Base-by-base conservation (phyloP, 768 basidiomycete genomes). In the Tulasnella calospora region DNA sequence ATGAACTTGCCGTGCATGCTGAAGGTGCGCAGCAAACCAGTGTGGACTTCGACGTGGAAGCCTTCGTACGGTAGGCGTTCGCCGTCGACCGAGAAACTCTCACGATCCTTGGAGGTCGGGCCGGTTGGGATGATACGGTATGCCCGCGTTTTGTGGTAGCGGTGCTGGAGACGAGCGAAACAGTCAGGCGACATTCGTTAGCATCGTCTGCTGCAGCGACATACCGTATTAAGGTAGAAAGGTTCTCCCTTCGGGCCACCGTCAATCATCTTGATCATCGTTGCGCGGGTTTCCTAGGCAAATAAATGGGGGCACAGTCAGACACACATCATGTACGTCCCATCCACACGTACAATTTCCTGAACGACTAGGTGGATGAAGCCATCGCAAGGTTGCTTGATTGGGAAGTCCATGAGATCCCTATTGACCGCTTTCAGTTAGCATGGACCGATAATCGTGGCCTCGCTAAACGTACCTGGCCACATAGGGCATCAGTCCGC, bases 371-470 rank as follows among this genome's bases (percentile, higher is more conserved):
- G 83, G 81, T 95, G 94, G 74, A 95, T 90, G 40, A 90, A 83
- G 0, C 94, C 93, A 81, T 96, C 93, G 79, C 92, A 89, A 0
- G 93, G 92, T 73, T 91, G 83, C 30, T 93, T 93, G 4, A 93
- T 90, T 0, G 94, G 95, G 82, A 95, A 96, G 35, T 93, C 90
- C 91, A 95, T 91, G 47, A 92, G 86, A 78, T 92, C 91, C 23
- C 92, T 92, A 74, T 79, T 19, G 41, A 51, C 12, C 36, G 61
- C 3, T 38, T 55, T 40, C 40, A n/a, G 15, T 51, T 51, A n/a
- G 77, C 27, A 76, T 74, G 78, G 74, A 80, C 75, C 17, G 23
- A 41, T 27, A 36, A 78, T 70, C 78, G 30, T 77, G 30, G 23
- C 13, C n/a, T 67, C 36, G 76, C 27, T 79, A 17, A 67, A 79